Evolutionary conservation across 1,284 basidiomycete species (phyloP).

Genomic region (Boletus holoroseus): DNA sequence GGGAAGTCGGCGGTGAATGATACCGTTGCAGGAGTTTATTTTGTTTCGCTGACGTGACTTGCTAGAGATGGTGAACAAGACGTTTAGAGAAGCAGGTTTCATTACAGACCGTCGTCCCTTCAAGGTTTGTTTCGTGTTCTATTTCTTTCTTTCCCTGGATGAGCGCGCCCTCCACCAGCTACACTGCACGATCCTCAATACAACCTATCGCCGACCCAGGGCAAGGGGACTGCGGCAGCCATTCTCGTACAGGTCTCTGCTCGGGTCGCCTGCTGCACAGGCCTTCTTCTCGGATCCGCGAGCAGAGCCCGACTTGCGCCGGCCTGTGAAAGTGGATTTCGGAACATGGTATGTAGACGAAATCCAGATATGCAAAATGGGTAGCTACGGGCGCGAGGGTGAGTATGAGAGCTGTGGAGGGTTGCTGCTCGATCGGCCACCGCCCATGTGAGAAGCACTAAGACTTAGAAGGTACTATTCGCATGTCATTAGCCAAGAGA

Average conservation of each 20-base stretch:
- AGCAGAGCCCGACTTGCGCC: slow-evolving; percentile 3
- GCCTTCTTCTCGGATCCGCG: slow-evolving; percentile 8
- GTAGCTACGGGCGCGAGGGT: slow-evolving; percentile 32
- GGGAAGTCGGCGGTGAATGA: slow-evolving; percentile 41
- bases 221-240: slow-evolving; percentile 33
- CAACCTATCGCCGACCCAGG: slow-evolving; percentile 47
- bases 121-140: slow-evolving; percentile 43
- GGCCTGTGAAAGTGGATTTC: slow-evolving; percentile 25
- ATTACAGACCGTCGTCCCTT: slow-evolving; percentile 50
- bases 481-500: background rate
- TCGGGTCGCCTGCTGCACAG: slow-evolving; percentile 31
- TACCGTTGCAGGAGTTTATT: slow-evolving; percentile 29
- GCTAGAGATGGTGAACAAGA: slow-evolving; percentile 31
- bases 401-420: slow-evolving; percentile 33
- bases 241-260: slow-evolving; percentile 47
- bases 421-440: slow-evolving; percentile 13
- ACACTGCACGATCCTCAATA: slow-evolving; percentile 66
- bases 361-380: slow-evolving; percentile 35
- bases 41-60: slow-evolving; percentile 30
- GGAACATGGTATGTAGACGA: slow-evolving; percentile 32
- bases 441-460: background rate
- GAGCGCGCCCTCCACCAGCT: slow-evolving; percentile 38
- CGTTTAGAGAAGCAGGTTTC: slow-evolving; percentile 50
- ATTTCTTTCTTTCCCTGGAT: background rate
- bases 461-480: background rate